Percentiles rank a stretch among this genome's conserved stretches.
These are phyloP conservation scores for Saxophila tyrrhenica DNA, from an alignment of 495 filamentous ascomycete genomes.

Conservation along the genomic window DNA sequence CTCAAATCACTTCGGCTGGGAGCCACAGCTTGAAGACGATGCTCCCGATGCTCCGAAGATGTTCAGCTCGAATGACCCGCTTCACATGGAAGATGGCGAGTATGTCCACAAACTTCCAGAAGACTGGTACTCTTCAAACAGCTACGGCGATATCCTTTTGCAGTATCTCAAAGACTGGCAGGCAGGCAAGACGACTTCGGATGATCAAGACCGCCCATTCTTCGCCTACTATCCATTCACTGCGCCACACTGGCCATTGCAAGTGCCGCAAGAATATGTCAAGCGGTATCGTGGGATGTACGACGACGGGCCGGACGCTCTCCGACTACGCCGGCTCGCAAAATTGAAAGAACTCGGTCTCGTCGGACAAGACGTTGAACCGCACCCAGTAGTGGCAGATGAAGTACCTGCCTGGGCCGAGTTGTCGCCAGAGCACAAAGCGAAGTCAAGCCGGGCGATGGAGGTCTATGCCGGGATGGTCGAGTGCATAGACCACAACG, in stretches of 20 bases:
- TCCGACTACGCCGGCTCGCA: slow-evolving; percentile 40
- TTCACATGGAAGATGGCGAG: not conserved
- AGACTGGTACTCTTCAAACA: slow-evolving; percentile 29
- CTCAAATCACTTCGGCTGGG: slow-evolving; percentile 47
- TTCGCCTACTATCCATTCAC: slow-evolving; percentile 50
- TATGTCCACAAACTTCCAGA: slow-evolving; percentile 1
- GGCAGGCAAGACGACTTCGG: slow-evolving; percentile 27
- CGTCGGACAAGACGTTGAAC: slow-evolving; percentile 38
- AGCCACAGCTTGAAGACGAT: slow-evolving; percentile 32
- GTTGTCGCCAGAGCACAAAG: slow-evolving; percentile 37
- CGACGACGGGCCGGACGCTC: slow-evolving; percentile 44
- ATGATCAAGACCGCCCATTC: slow-evolving; percentile 38
- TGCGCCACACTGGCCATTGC: slow-evolving; percentile 52
- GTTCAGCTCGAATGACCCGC: not conserved
- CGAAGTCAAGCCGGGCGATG: slow-evolving; percentile 41
- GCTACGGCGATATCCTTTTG: slow-evolving; percentile 45
- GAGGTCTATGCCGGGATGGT: slow-evolving; percentile 52
- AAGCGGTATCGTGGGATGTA: slow-evolving; percentile 45
- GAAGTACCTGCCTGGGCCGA: slow-evolving; percentile 36
- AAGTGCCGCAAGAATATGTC: slow-evolving; percentile 42
- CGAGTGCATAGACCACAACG: slow-evolving; percentile 44
- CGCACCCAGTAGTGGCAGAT: slow-evolving; percentile 41
- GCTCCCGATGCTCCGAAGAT: not conserved
- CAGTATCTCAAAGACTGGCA: slow-evolving; percentile 37
- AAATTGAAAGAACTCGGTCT: slow-evolving; percentile 43